Evolutionary conservation across 176 grass and related monocot genomes (phyloP), one percentile per base, ranked within the genome.

Genomic region (Oryza glaberrima): DNA sequence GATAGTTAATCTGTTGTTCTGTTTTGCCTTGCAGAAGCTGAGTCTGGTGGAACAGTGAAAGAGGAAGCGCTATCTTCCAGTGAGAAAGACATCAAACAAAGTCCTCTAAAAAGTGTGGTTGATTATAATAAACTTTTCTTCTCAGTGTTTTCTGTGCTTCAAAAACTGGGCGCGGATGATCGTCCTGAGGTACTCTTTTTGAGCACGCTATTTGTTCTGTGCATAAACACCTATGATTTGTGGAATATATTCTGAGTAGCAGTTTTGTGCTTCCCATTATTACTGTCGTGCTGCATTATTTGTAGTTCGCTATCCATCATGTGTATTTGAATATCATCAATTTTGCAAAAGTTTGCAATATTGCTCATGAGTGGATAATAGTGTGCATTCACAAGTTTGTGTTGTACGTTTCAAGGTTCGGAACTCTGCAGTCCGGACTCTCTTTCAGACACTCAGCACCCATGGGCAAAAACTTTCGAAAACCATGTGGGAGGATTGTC

Each of bases 401-500:
- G 20, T 72, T 81, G 77, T 82, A 66, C 11, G 54, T 82, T 86
- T 77, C 67, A 86, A 95, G 96, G 93, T 95, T 77, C 88, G 93
- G 64, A 98, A 98, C 79, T 95, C 96, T n/a, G 96, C 96, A 64
- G 89, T 98, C 85, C 86, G 89, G 83, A 98, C 96, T 48, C 93
- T 98, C 65, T 98, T 98, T 81, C 93, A 98, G 73, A 94, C 89
- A 69, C 85, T 98, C 67, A 89, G 96, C 69, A 98, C 89, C 43
- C 96, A 98, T 87, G 96, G 96, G 9, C 96, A 95, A 84, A 98
- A 98, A 79, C 94, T 95, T 77, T 95, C 93, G 46, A 86, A 77
- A 89, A 90, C 67, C 78, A 90, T 98, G 91, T 98, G 96, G 96
- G 96, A 98, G 65, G 96, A 95, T 85, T 98, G 96, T 82, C 87